A percentile compares a stretch with the other conserved stretches of the same genome.
These are phyloP conservation scores for Talaromyces sp. DNA, from an alignment of 2,329 filamentous ascomycete species.

Conservation along the genomic window DNA sequence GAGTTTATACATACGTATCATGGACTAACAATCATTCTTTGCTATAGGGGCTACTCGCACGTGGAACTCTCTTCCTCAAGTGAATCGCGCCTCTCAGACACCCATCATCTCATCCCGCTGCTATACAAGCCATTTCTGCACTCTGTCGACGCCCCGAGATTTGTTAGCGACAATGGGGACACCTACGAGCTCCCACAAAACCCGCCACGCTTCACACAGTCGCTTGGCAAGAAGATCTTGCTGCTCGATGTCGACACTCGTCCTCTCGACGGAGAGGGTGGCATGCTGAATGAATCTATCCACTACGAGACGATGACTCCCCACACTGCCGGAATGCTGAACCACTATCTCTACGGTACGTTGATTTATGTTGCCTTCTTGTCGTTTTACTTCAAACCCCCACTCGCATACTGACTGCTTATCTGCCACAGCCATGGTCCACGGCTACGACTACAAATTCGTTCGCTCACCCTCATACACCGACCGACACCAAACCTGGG, in stretches of 20 bases:
- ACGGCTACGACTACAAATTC: slow-evolving; percentile 12
- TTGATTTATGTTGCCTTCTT: neutral
- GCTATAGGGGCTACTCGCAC: slow-evolving; percentile 1
- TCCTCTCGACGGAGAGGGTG: slow-evolving; percentile 6
- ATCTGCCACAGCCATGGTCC: slow-evolving; percentile 6
- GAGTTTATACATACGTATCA: neutral
- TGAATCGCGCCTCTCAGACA: neutral
- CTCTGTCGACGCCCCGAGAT: slow-evolving; percentile 6
- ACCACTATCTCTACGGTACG: slow-evolving; percentile 10
- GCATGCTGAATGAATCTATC: slow-evolving; percentile 8
- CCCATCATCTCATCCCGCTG: slow-evolving; percentile 6
- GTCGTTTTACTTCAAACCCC: neutral
- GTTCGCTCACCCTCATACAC: slow-evolving; percentile 6
- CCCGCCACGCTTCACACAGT: slow-evolving; percentile 8
- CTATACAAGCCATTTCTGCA: slow-evolving; percentile 11
- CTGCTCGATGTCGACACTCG: slow-evolving; percentile 12
- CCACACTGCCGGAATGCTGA: slow-evolving; percentile 11
- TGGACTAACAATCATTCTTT: neutral
- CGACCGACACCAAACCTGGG: slow-evolving; percentile 11
- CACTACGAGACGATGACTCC: slow-evolving; percentile 5
- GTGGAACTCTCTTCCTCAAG: slow-evolving; percentile 8
- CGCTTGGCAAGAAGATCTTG: slow-evolving; percentile 8
- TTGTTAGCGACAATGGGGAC: slow-evolving; percentile 7
- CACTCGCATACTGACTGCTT: neutral
- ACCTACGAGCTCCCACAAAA: slow-evolving; percentile 7